Conservation (phyloP, 208 protist genomes). For the Histomonas meleagridis region DNA sequence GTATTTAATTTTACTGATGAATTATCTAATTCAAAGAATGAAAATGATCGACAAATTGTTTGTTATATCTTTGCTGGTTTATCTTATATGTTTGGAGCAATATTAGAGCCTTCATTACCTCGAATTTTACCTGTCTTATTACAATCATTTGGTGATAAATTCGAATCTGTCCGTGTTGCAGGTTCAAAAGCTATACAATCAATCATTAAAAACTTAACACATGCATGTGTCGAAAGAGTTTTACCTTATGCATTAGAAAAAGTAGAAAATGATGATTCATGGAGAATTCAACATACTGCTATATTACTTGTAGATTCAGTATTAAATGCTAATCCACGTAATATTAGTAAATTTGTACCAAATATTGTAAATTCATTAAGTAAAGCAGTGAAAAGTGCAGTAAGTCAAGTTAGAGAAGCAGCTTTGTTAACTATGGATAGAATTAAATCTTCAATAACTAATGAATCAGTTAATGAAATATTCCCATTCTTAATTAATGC, state of each 20-base stretch:
- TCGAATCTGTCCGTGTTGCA: not conserved
- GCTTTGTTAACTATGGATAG: not conserved
- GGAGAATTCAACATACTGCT: not conserved
- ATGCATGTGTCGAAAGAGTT: conserved; percentile 1
- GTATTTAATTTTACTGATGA: not conserved
- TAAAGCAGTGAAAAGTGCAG: not conserved
- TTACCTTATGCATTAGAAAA: conserved; percentile 7
- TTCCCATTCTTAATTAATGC: not conserved
- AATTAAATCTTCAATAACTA: not conserved
- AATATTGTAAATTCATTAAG: not conserved
- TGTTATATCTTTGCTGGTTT: not conserved
- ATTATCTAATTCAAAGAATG: not conserved
- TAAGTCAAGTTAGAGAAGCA: not conserved
- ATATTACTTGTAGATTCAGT: not conserved
- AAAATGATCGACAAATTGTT: not conserved
- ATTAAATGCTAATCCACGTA: not conserved
- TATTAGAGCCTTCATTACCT: not conserved
- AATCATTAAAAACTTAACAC: not conserved
- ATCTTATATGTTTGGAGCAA: not conserved
- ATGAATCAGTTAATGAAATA: not conserved
- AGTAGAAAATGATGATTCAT: conserved; percentile 29
- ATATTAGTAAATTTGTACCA: conserved; percentile 1
- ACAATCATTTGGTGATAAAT: not conserved
- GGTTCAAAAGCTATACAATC: not conserved
- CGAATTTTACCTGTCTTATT: not conserved